These are phyloP conservation scores for Russula sp. DNA, from an alignment of 768 basidiomycete genomes.

Conservation along the genomic window DNA sequence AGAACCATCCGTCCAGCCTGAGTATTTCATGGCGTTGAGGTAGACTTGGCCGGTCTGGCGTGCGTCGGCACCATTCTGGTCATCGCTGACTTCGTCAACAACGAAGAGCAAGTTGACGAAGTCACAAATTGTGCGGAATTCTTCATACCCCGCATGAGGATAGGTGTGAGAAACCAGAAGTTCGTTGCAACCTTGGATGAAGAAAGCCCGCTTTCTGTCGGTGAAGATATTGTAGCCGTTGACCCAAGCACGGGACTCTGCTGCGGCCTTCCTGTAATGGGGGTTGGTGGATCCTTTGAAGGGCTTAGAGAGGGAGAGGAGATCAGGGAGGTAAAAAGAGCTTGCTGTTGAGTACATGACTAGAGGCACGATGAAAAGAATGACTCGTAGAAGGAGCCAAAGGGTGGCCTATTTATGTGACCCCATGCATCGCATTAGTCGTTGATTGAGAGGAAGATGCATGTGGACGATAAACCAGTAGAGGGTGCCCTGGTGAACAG, in stretches of 20 bases:
- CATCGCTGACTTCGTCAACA: constrained; percentile 68
- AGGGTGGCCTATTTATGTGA: constrained; percentile 12
- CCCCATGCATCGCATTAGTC: constrained; percentile 20
- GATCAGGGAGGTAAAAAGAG: constrained; percentile 54
- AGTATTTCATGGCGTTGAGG: constrained; percentile 53
- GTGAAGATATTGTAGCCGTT: constrained; percentile 60
- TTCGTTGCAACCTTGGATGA: constrained; percentile 61
- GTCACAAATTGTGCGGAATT: constrained; percentile 62
- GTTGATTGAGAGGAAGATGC: not conserved
- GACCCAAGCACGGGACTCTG: constrained; percentile 63
- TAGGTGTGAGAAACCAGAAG: constrained; percentile 63
- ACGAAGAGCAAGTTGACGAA: constrained; percentile 55
- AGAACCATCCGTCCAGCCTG: constrained; percentile 56
- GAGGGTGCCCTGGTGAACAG: not conserved
- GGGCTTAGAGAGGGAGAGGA: constrained; percentile 46
- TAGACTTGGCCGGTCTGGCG: constrained; percentile 53
- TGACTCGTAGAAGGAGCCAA: not conserved
- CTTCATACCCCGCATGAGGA: constrained; percentile 56
- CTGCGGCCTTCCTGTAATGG: constrained; percentile 53
- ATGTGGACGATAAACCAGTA: not conserved
- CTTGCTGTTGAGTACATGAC: constrained; percentile 30
- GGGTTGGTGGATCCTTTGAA: constrained; percentile 55
- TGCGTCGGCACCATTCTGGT: constrained; percentile 59
- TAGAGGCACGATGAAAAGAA: not conserved
- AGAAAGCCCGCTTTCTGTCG: constrained; percentile 60